phyloP scores from a whole-genome alignment of 208 protist genomes.

The Leishmania mexicana region DNA sequence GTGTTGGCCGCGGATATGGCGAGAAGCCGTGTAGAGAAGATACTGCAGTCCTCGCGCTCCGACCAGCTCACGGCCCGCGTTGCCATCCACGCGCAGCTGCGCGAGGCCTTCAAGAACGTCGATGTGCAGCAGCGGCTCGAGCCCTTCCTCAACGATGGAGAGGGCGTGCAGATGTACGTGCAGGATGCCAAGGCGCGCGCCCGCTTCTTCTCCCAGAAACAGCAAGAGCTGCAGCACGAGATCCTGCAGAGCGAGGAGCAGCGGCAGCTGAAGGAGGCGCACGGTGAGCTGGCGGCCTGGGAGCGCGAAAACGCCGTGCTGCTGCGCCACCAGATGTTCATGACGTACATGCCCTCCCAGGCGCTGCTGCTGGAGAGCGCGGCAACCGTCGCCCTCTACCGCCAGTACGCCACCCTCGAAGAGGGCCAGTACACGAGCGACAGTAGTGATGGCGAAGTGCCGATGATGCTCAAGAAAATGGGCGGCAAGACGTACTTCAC shows the following conservation, averaged over 20 bases:
- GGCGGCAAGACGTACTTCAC: constrained; percentile 76
- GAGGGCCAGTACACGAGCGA: constrained; percentile 82
- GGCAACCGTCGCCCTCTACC: constrained; percentile 80
- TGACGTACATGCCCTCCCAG: constrained; percentile 79
- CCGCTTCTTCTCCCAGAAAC: constrained; percentile 79
- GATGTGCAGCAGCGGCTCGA: constrained; percentile 57
- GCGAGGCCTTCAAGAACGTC: constrained; percentile 61
- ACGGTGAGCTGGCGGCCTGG: constrained; percentile 78
- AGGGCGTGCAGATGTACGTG: constrained; percentile 48
- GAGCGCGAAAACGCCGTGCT: constrained; percentile 82
- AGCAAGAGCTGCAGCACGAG: constrained; percentile 66
- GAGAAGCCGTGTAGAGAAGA: constrained; percentile 41
- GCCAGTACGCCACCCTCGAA: constrained; percentile 80
- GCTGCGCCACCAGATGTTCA: constrained; percentile 86
- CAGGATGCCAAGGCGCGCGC: constrained; percentile 65
- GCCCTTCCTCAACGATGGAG: constrained; percentile 58
- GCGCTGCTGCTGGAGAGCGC: constrained; percentile 79
- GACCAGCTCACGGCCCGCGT: constrained; percentile 74
- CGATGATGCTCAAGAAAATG: constrained; percentile 70
- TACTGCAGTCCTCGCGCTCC: constrained; percentile 52
- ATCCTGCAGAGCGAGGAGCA: constrained; percentile 70
- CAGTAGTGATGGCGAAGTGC: constrained; percentile 78
- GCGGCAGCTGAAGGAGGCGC: constrained; percentile 67
- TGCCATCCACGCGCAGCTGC: constrained; percentile 83
- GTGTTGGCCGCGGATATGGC: constrained; percentile 52